phyloP scores from a whole-genome alignment of 2,329 filamentous ascomycete species.

The Cyphellophora attinorum region DNA sequence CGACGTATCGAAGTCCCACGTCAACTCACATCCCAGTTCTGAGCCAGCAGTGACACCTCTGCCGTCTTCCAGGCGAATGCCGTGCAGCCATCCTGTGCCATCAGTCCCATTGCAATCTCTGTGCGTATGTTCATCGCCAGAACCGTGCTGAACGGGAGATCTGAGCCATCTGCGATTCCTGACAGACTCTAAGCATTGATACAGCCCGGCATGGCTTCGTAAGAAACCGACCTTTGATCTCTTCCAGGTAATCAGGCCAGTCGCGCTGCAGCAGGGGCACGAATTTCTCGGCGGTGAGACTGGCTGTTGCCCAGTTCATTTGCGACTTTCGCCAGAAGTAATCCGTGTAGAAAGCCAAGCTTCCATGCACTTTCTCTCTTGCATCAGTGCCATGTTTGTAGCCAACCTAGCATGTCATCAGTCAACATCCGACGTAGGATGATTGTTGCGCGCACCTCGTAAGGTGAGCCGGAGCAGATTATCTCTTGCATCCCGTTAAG shows the following conservation, averaged over 20 bases:
- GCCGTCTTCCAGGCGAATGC: constrained; percentile 46
- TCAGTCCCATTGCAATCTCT: constrained; percentile 49
- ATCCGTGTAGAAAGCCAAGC: constrained; percentile 21
- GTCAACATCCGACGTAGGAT: no score
- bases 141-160: no score
- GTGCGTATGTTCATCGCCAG: constrained; percentile 52
- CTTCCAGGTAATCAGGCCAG: constrained; percentile 24
- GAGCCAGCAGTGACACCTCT: no score
- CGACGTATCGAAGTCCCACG: no score
- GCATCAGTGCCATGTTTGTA: constrained; percentile 21
- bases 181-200: no score
- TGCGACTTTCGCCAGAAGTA: constrained; percentile 22
- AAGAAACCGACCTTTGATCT: no score
- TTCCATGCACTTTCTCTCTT: constrained; percentile 19
- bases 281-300: constrained; percentile 33
- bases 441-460: no score
- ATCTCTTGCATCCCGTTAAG: no score
- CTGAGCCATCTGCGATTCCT: constrained; percentile 44
- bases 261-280: constrained; percentile 27
- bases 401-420: no score
- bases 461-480: no score
- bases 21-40: constrained; percentile 54
- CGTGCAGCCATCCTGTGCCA: constrained; percentile 50
- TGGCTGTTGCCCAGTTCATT: constrained; percentile 39
- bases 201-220: no score